phyloP scores from a whole-genome alignment of 805 yeast genomes.

The Candida ficus region DNA sequence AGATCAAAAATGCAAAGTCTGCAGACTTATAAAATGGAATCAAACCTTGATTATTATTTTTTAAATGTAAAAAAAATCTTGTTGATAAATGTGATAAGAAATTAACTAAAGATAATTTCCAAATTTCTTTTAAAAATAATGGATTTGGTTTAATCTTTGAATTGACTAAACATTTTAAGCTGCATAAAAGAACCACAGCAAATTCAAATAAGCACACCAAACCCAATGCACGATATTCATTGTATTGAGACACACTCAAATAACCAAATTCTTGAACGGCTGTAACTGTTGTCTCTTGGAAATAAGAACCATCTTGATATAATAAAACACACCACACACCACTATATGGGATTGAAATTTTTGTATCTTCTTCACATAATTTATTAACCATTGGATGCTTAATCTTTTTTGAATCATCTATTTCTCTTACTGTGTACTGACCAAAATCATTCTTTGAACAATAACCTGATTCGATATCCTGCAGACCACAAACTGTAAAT shows the following conservation, averaged over 20 bases:
- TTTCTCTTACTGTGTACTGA: background rate
- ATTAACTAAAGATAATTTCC: background rate
- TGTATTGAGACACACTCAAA: constrained; percentile 1
- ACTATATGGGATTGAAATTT: constrained; percentile 1
- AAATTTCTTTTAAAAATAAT: background rate
- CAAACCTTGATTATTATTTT: background rate
- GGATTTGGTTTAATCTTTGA: background rate
- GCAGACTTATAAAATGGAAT: background rate
- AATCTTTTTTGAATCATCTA: background rate
- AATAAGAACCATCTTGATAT: constrained; percentile 9
- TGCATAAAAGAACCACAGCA: background rate
- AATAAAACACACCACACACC: constrained; percentile 10
- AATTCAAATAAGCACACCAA: background rate
- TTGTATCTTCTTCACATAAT: background rate
- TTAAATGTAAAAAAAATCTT: background rate
- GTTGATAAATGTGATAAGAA: background rate
- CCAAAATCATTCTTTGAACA: constrained; percentile 4
- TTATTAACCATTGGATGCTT: background rate
- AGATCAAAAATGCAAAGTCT: background rate
- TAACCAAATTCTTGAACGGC: constrained; percentile 7
- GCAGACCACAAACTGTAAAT: constrained; percentile 9
- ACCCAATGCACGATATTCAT: background rate
- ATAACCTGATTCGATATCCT: constrained; percentile 4
- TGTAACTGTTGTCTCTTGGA: background rate
- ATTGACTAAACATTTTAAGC: too few relatives aligned